These are phyloP conservation scores for Ceratobasidium sp. DNA, from an alignment of 1,284 basidiomycete genomes.

Conservation along the genomic window DNA sequence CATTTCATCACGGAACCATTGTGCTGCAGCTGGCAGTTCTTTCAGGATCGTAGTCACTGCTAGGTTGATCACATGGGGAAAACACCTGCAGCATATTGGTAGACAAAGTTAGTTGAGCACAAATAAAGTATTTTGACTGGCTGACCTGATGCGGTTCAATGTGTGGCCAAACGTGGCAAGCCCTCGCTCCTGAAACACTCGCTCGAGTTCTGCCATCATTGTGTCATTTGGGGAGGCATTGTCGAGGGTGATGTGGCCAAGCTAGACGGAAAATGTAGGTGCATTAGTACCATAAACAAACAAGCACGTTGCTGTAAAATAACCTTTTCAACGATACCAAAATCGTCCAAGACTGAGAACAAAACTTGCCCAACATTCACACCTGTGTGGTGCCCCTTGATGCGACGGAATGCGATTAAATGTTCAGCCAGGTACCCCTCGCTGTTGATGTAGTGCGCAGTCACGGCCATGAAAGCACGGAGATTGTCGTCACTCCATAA, in stretches of 20 bases:
- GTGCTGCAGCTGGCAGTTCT: background rate
- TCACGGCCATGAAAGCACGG: slow-evolving; percentile 42
- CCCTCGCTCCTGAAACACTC: slow-evolving; percentile 11
- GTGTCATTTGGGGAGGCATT: slow-evolving; percentile 42
- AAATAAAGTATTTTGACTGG: too few relatives aligned
- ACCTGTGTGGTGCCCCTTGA: slow-evolving; percentile 33
- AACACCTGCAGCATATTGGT: slow-evolving; percentile 16
- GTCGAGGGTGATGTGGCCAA: slow-evolving; percentile 42
- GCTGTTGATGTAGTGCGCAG: slow-evolving; percentile 38
- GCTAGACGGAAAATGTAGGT: background rate
- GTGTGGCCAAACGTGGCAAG: slow-evolving; percentile 1
- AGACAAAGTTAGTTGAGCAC: background rate
- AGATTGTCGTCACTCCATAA: slow-evolving; percentile 43
- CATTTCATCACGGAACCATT: background rate
- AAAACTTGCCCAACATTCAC: slow-evolving; percentile 19
- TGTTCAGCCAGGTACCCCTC: slow-evolving; percentile 20
- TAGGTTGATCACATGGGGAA: slow-evolving; percentile 39
- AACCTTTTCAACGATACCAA: slow-evolving; percentile 30
- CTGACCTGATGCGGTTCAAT: slow-evolving; percentile 23
- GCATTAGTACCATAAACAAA: background rate
- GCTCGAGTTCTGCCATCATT: slow-evolving; percentile 34
- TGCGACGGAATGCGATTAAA: slow-evolving; percentile 36
- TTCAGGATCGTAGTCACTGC: slow-evolving; percentile 11
- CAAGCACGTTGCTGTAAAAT: background rate
- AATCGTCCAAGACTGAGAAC: slow-evolving; percentile 11